These are phyloP conservation scores for Vitis amurensis DNA, from an alignment of 164 flowering plant species.

Conservation along the genomic window DNA sequence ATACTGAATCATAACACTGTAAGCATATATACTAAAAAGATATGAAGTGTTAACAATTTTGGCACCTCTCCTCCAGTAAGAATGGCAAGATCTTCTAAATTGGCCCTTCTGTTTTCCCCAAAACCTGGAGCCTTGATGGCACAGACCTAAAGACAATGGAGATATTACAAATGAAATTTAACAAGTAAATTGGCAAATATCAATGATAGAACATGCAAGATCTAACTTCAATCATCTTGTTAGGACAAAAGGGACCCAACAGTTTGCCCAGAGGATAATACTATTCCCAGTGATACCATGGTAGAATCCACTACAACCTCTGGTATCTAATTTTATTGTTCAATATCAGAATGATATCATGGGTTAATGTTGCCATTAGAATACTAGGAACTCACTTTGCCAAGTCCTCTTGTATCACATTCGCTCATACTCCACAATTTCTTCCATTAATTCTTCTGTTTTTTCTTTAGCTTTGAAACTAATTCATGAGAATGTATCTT, in stretches of 20 bases:
- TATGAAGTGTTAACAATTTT: neutral
- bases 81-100: constrained; percentile 77
- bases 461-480: too few relatives aligned
- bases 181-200: neutral
- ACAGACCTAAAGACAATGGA: constrained; percentile 53
- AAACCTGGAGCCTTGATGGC: constrained; percentile 94
- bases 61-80: constrained; percentile 89
- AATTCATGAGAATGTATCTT: too few relatives aligned
- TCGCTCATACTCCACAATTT: too few relatives aligned
- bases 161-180: constrained; percentile 8
- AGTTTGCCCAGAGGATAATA: too few relatives aligned
- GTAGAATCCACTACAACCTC: too few relatives aligned
- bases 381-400: too few relatives aligned
- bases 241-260: neutral
- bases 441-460: too few relatives aligned
- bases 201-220: neutral
- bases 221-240: neutral
- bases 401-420: too few relatives aligned
- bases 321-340: too few relatives aligned
- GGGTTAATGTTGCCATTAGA: too few relatives aligned
- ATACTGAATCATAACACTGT: constrained; percentile 1
- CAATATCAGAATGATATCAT: too few relatives aligned
- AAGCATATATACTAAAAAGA: neutral
- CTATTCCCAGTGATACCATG: too few relatives aligned
- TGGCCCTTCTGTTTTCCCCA: constrained; percentile 82